Base-by-base conservation (phyloP, 225 moss, liverwort and hornwort species). In the Bryoerythrophyllum caledonicum region DNA sequence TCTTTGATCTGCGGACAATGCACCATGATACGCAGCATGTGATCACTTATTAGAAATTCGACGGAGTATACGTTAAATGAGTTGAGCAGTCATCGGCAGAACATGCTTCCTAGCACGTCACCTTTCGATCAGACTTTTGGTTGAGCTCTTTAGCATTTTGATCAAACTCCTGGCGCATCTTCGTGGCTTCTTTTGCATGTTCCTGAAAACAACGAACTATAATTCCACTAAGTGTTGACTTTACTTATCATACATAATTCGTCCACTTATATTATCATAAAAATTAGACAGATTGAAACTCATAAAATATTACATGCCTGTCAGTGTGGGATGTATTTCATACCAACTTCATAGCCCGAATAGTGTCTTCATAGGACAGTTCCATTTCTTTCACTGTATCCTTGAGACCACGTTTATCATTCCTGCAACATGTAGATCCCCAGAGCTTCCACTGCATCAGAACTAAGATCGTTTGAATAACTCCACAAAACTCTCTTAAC, bases 81-180 rank as follows among this genome's bases (percentile, higher is more conserved):
- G 2, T 30, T 49, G 17, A 53, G 34, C 44, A 24, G 1, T 71
- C 15, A 53, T 20, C 2, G 60, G 19, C n/a, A 55, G 3, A 6
- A 55, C 52, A 32, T 68, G 1, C 3, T 74, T 10, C 17, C 60
- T n/a, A 19, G 19, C 28, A n/a, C n/a, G 27, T 12, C 25, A 77
- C 97, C 84, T 86, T 93, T 16, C 79, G 82, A 67, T 93, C 87
- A 35, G 76, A 93, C 60, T 99, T 99, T 37, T 90, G 87, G 14
- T 90, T 83, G 21, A 99, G 89, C 46, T 91, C 91, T 78, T 93
- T 94, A 28, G 90, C 87, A 82, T 93, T 82, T 30, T 86, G 76
- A 78, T 93, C 91, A 76, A 93, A 99, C 52, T 93, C 93, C 82
- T 99, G 91, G 27, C 89, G 86, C 94, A 93, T 91, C 81, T 99